Conservation (phyloP, 2,329 filamentous ascomycete genomes). For the Drechmeria coniospora region DNA sequence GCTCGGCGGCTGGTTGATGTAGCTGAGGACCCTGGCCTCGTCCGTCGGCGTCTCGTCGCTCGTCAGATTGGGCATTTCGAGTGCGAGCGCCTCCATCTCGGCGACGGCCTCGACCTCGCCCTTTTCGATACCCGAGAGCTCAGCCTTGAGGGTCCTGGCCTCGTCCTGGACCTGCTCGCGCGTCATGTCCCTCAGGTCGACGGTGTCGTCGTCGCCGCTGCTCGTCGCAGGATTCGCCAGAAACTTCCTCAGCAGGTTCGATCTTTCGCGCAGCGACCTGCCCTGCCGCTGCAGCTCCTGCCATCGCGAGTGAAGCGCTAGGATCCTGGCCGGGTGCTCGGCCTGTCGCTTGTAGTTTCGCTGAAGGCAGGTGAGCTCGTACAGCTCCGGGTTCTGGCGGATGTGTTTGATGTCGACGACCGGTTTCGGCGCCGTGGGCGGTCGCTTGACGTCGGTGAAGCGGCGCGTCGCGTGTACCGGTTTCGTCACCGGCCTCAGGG, state of each 20-base stretch:
- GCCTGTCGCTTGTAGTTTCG: conserved; percentile 60
- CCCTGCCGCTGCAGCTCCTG: conserved; percentile 44
- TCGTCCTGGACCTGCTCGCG: conserved; percentile 44
- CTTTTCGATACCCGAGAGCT: conserved; percentile 43
- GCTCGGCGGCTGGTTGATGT: conserved; percentile 59
- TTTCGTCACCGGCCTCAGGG: conserved; percentile 6
- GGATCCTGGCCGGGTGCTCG: conserved; percentile 39
- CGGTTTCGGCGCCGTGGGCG: conserved; percentile 62
- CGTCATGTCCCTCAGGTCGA: conserved; percentile 18
- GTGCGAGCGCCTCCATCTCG: conserved; percentile 60
- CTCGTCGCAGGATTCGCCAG: conserved; percentile 35
- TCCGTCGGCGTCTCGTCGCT: conserved; percentile 58
- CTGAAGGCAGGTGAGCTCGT: conserved; percentile 68
- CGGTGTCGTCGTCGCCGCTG: conserved; percentile 25
- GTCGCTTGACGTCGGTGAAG: conserved; percentile 26
- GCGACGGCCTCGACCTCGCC: conserved; percentile 41
- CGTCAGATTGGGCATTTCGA: conserved; percentile 76
- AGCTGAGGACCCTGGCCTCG: conserved; percentile 50
- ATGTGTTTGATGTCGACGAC: conserved; percentile 79
- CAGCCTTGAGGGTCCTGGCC: conserved; percentile 47
- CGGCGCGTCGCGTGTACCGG: conserved; percentile 6
- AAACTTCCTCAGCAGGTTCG: conserved; percentile 44
- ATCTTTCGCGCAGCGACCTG: conserved; percentile 46
- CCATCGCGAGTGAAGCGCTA: conserved; percentile 39
- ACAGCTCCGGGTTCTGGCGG: conserved; percentile 64